phyloP scores from a whole-genome alignment of 176 grass and related monocot species.

The Carex littledalei region DNA sequence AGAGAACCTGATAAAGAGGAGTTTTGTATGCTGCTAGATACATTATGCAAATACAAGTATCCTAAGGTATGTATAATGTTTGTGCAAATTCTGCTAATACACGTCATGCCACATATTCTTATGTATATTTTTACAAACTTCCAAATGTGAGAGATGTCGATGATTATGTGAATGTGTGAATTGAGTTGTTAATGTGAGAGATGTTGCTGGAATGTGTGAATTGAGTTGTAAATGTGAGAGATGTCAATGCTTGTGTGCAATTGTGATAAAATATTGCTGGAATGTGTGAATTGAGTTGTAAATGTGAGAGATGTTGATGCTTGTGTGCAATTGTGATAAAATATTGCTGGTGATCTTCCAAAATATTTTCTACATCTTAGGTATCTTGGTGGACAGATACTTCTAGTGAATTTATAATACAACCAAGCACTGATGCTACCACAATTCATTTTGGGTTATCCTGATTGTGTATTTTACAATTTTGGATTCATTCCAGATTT shows the following conservation, averaged over 20 bases:
- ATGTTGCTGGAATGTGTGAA: background rate
- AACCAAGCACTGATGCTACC: background rate
- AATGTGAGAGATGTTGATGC: background rate
- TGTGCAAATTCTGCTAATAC: too few species aligned
- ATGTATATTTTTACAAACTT: background rate
- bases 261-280: background rate
- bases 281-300: background rate
- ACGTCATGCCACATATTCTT: background rate
- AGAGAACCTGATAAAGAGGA: slow-evolving; percentile 58
- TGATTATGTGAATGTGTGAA: background rate
- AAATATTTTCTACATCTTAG: background rate
- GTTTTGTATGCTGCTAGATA: slow-evolving; percentile 77
- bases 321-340: background rate
- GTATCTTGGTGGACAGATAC: background rate
- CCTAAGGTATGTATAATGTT: slow-evolving; percentile 46
- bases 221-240: background rate
- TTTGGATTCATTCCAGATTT: background rate
- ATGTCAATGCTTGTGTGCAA: background rate
- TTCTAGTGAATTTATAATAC: background rate
- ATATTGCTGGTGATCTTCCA: background rate
- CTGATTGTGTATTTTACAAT: background rate
- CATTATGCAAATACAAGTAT: slow-evolving; percentile 91
- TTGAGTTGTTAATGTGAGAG: background rate
- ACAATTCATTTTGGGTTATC: background rate
- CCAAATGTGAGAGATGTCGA: background rate